A percentile compares a stretch with the other conserved stretches of the same genome.
Conservation (phyloP, 2,329 filamentous ascomycete species). For the Paraphoma chrysanthemicola region DNA sequence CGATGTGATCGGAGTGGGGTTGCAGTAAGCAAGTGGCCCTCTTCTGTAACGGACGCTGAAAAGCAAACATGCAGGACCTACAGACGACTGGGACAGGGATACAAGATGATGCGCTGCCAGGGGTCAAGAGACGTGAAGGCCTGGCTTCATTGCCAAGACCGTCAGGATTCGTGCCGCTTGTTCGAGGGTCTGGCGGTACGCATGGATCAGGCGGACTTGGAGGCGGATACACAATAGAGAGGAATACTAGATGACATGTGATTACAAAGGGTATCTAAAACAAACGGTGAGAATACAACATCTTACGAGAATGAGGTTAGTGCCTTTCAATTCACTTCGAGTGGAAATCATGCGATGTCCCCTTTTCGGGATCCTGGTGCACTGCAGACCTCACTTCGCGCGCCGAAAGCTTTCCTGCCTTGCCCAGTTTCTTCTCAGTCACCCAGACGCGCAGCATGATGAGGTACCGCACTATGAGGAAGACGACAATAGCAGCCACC, state of each 20-base stretch:
- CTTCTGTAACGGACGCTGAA: conserved; percentile 10
- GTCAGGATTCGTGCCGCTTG: conserved; percentile 9
- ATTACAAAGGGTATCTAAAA: conserved; percentile 12
- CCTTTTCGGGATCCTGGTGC: conserved; percentile 26
- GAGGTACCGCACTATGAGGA: conserved; percentile 50
- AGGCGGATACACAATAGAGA: neutral
- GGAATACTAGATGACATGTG: neutral
- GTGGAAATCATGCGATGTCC: conserved; percentile 22
- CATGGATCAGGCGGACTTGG: too few species aligned
- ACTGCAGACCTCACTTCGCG: conserved; percentile 7
- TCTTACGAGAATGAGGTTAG: neutral
- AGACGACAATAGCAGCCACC: conserved; percentile 48
- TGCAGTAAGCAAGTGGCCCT: conserved; percentile 2
- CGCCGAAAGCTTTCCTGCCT: conserved; percentile 45
- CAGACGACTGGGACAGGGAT: conserved; percentile 10
- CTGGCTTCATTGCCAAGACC: conserved; percentile 13
- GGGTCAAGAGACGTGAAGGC: conserved; percentile 3
- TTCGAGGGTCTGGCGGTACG: neutral
- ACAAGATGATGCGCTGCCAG: conserved; percentile 9
- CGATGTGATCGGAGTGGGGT: conserved; percentile 4
- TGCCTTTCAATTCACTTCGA: conserved; percentile 15
- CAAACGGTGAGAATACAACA: conserved; percentile 4
- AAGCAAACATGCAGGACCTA: conserved; percentile 18
- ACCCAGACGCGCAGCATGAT: conserved; percentile 49
- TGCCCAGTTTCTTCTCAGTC: conserved; percentile 54